Evolutionary conservation across 2,329 filamentous ascomycete species (phyloP), one percentile per base, ranked within the genome.

Genomic region (Scopulariopsis brevicaulis): DNA sequence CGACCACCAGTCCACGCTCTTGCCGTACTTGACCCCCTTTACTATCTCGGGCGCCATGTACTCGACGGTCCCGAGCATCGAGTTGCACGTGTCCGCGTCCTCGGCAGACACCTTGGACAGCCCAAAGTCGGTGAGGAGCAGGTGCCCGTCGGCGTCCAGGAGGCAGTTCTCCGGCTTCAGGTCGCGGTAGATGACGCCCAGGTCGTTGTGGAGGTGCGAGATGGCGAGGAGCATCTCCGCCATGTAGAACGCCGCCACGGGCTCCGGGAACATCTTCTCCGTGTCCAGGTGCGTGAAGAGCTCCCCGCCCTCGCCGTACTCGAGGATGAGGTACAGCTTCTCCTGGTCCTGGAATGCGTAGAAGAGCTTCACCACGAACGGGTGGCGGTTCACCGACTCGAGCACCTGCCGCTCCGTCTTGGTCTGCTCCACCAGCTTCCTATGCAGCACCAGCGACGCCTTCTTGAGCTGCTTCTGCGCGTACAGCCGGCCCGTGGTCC

Each of bases 401-500:
- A 99, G 80, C 58, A 99, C 96, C 65, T 87, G 86, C 55, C 94
- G 88, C 75, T 99, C 94, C 2, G 93, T 97, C 78, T 95, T 96
- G 59, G 94, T 97, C 75, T 97, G 94, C 74, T 97, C 92, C 55
- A 99, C 84, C 35, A 97, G 82, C 70, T 92, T 91, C 79, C 96
- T 96, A 73, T 96, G 92, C 46, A 99, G 90, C 1, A 92, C 90
- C 56, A 99, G 77, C 10, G 91, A 96, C 0, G 95, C 94, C 74
- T 99, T 99, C 71, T 93, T 94, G 74, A 99, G 94, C 73, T 97
- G 93, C 77, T 99, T 99, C 75, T 99, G 95, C 1, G 94, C 95
- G 67, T 92, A 99, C 5, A 99, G 81, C 51, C 89, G 86, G 50
- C 94, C 94, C 1, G 92, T 96, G 34, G 83, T 76, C 55, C 84